These are phyloP conservation scores for Arxiozyma heterogenica DNA, from an alignment of 1,139 yeast species.

Conservation along the genomic window DNA sequence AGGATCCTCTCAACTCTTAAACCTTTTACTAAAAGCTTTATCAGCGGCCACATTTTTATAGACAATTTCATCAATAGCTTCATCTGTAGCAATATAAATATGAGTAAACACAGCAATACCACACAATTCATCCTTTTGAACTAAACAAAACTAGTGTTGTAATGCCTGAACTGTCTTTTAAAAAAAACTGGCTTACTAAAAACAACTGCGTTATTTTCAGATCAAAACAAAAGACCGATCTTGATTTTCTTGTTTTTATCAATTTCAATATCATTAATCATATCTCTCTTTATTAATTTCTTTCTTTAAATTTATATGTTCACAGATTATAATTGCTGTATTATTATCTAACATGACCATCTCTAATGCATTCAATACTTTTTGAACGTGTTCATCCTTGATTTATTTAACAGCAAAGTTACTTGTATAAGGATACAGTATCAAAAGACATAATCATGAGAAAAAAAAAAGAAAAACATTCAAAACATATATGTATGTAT, in stretches of 20 bases:
- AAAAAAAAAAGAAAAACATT: too few species aligned
- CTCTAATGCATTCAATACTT: constrained; percentile 42
- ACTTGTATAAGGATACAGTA: too few species aligned
- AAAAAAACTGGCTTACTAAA: constrained; percentile 36
- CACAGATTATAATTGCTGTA: constrained; percentile 44
- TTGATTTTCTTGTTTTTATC: constrained; percentile 44
- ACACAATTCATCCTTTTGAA: constrained; percentile 34
- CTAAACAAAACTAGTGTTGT: constrained; percentile 39
- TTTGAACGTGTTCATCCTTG: constrained; percentile 40
- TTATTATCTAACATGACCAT: constrained; percentile 41
- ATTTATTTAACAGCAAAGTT: too few species aligned
- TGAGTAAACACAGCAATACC: constrained; percentile 48
- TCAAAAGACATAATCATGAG: too few species aligned
- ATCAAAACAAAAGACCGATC: constrained; percentile 36
- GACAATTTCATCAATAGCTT: constrained; percentile 40
- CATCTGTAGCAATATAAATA: constrained; percentile 38
- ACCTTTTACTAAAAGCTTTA: constrained; percentile 5
- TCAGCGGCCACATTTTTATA: constrained; percentile 14
- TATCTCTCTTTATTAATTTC: constrained; percentile 29
- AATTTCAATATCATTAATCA: constrained; percentile 50
- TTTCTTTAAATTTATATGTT: constrained; percentile 38
- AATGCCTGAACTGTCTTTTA: constrained; percentile 37
- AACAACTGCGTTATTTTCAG: constrained; percentile 31
- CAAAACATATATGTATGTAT: too few species aligned
- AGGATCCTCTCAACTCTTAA: constrained; percentile 13